Evolutionary conservation across 371 early-diverging fungal genomes (phyloP), one percentile per base, ranked within the genome.

Genomic region (Dinochytrium kinnereticum): DNA sequence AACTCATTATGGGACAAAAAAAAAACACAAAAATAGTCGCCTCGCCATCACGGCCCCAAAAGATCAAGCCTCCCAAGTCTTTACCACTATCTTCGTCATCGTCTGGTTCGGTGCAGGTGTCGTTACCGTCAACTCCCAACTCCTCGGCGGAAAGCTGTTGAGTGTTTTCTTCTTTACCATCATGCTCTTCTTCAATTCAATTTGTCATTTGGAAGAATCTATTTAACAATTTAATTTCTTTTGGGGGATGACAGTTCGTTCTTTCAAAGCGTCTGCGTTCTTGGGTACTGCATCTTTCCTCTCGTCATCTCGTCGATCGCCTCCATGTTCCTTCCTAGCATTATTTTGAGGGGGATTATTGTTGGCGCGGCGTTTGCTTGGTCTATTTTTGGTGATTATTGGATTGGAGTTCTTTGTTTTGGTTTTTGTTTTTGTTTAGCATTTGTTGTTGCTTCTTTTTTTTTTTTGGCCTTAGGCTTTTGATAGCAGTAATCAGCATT

Each of bases 211-310:
- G n/a, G n/a, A n/a, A n/a, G n/a, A n/a, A n/a, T n/a, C n/a, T n/a
- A n/a, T n/a, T n/a, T n/a, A n/a, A n/a, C n/a, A n/a, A n/a, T n/a
- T n/a, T n/a, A n/a, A n/a, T n/a, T n/a, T n/a, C n/a, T n/a, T n/a
- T n/a, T n/a, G n/a, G n/a, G n/a, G n/a, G n/a, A n/a, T n/a, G n/a
- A n/a, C 78, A 94, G 93, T 2, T 95, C 96, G 0, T 95, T 97
- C 78, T 95, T 95, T 80, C 96, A 96, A 78, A 92, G 91, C 75
- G 94, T 98, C 3, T 98, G 98, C 79, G 92, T 95, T 15, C 88
- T 98, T 55, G 97, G 97, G 1, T 98, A 98, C 84, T 98, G 98
- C 82, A 81, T 96, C 69, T 98, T 96, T 79, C 98, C 98, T 7
- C 85, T 96, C 69, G 93, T 93, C 0, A 79, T 93, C 24, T 92